Base-by-base conservation (phyloP, 2,329 filamentous ascomycete species). In the Fusarium gaditjirri region DNA sequence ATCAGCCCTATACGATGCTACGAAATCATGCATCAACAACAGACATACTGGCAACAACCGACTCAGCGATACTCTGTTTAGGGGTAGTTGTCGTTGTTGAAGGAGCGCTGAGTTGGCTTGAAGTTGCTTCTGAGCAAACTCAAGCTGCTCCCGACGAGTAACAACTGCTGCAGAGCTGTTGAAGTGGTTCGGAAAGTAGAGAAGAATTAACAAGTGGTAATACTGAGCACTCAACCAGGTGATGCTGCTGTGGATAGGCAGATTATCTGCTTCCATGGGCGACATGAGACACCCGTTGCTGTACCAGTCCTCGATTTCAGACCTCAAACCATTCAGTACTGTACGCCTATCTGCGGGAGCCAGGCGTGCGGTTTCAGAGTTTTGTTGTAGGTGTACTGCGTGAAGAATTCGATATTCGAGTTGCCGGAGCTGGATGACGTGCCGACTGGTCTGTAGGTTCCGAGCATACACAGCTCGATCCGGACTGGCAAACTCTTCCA, bases 261-360 rank as follows among this genome's bases (percentile, higher is more conserved):
- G 76, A 53, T 84, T 84, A 68, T 85, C 83, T 4, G 80, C 77
- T 49, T 84, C 83, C 52, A 81, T 78, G 2, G 82, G 82, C 9
- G 82, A 83, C 62, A 85, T 77, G 8, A 85, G 80, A 50, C 83
- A 86, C 2, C 84, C 84, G 36, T 80, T 82, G 62, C 80, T 84
- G 66, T 85, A 85, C 83, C 84, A 85, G 64, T 85, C 80, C 58
- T 85, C 84, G 25, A 86, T 84, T 31, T 83, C 79, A n/a, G 80
- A 75, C n/a, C 82, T 78, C 31, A 84, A 77, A 25, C 77, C 76
- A 42, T 78, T 78, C 5, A 82, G 53, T 11, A 81, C 74, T 36
- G 79, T 75, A 14, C 77, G 77, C 7, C 80, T 75, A 59, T 83
- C 81, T 7, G 77, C 66, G 12, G 77, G 77, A 2, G 77, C 74